Conservation (phyloP, 805 yeast genomes). For the Naumovozyma dairenensis region DNA sequence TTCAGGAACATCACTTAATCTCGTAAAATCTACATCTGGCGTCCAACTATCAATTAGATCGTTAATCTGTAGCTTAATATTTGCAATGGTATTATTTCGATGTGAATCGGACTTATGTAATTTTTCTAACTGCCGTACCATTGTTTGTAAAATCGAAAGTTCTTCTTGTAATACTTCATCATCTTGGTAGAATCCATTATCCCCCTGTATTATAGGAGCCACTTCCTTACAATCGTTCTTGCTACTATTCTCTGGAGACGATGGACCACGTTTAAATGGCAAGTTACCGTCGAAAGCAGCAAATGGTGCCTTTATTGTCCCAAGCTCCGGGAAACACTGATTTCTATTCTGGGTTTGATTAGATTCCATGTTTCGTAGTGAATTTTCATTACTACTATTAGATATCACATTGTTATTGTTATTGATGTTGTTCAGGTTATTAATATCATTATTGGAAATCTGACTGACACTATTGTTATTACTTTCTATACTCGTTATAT, state of each 20-base stretch:
- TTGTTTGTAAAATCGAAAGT: constrained; percentile 10
- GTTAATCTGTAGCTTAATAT: constrained; percentile 12
- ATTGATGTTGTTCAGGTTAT: not conserved
- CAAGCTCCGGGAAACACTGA: too few species aligned
- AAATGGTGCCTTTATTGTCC: too few species aligned
- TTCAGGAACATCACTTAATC: constrained; percentile 1
- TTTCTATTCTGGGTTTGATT: too few species aligned
- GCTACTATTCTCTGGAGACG: too few species aligned
- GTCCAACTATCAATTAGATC: constrained; percentile 12
- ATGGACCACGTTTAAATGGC: not conserved
- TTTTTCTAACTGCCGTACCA: constrained; percentile 10
- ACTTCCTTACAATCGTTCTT: not conserved
- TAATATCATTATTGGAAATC: not conserved
- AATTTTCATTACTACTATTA: not conserved
- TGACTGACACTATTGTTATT: not conserved
- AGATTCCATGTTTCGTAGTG: too few species aligned
- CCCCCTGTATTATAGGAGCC: constrained; percentile 2
- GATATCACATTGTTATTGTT: not conserved
- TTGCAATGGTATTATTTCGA: constrained; percentile 9
- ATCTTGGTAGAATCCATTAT: constrained; percentile 14
- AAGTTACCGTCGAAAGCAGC: not conserved
- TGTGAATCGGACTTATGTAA: constrained; percentile 4
- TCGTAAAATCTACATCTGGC: constrained; percentile 13
- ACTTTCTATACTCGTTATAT: too few species aligned
- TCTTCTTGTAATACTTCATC: constrained; percentile 14